Evolutionary conservation across 192 early-diverging fungal species (phyloP).

Genomic region (Dimargaris cristalligena): DNA sequence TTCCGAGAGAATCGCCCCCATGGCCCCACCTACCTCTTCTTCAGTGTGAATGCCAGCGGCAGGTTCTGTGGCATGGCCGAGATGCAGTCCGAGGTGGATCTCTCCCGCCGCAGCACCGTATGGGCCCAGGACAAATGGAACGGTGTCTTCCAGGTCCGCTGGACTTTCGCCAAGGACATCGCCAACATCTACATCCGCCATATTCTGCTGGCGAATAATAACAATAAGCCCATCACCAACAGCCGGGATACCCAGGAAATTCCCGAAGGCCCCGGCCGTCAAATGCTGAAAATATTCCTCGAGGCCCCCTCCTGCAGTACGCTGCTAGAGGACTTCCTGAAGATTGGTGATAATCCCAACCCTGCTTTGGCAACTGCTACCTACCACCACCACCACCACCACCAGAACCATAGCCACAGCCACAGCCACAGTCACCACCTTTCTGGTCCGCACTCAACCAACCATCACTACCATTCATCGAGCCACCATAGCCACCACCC

Average conservation of each 20-base stretch:
- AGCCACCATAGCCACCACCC: too few relatives aligned
- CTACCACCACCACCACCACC: too few relatives aligned
- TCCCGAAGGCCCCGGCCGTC: constrained; percentile 22
- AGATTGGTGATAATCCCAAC: neutral
- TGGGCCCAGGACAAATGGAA: constrained; percentile 33
- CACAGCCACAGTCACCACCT: too few relatives aligned
- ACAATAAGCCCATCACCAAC: constrained; percentile 41
- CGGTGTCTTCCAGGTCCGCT: constrained; percentile 30
- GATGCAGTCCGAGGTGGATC: constrained; percentile 31
- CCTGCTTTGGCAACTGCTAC: too few relatives aligned
- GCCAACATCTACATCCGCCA: constrained; percentile 30
- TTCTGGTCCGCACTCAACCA: too few relatives aligned
- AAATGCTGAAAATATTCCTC: constrained; percentile 31
- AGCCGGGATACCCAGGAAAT: constrained; percentile 42
- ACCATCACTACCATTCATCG: too few relatives aligned
- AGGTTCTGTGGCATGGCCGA: constrained; percentile 39
- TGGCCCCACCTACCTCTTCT: constrained; percentile 31
- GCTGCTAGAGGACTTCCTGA: neutral
- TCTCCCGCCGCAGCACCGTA: constrained; percentile 17
- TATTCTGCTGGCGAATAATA: constrained; percentile 21
- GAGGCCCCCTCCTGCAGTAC: constrained; percentile 10
- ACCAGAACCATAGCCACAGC: too few relatives aligned
- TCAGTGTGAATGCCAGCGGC: constrained; percentile 33
- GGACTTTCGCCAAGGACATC: constrained; percentile 40
- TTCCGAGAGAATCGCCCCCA: constrained; percentile 17